These are phyloP conservation scores for Dendrobium catenatum DNA, from an alignment of 106 monocot species.

Conservation along the genomic window DNA sequence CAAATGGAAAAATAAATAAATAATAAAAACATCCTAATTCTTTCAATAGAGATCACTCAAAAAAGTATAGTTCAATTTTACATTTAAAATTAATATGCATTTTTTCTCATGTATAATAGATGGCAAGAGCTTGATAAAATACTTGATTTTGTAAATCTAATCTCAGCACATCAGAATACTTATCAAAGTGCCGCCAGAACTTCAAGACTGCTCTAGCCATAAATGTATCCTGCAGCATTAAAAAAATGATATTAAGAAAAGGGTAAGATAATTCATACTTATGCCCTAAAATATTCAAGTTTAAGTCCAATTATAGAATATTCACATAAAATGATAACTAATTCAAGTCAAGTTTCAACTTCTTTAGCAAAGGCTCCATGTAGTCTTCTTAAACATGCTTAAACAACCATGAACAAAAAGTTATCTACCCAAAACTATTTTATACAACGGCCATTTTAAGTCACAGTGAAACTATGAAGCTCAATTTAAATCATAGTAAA, in stretches of 20 bases:
- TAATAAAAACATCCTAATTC: neutral
- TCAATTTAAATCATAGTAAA: neutral
- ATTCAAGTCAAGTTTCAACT: neutral
- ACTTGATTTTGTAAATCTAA: constrained; percentile 29
- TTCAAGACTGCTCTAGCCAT: constrained; percentile 44
- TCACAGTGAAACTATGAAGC: neutral
- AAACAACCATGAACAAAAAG: neutral
- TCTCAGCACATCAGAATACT: constrained; percentile 21
- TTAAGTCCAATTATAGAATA: neutral
- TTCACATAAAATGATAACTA: neutral
- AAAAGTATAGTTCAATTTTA: neutral
- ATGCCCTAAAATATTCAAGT: neutral
- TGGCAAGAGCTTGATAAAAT: constrained; percentile 1
- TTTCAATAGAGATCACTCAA: neutral
- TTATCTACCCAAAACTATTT: neutral
- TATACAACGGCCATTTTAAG: neutral
- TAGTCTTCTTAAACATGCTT: neutral
- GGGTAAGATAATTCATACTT: neutral
- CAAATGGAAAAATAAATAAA: neutral
- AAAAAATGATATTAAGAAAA: neutral
- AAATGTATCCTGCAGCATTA: constrained; percentile 60
- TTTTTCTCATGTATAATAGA: neutral
- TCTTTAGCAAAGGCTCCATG: neutral
- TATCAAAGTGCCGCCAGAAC: constrained; percentile 67
- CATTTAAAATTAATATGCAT: neutral